A percentile compares a stretch with the other conserved stretches of the same genome.
phyloP scores from a whole-genome alignment of 495 filamentous ascomycete genomes.

The Halenospora varia region DNA sequence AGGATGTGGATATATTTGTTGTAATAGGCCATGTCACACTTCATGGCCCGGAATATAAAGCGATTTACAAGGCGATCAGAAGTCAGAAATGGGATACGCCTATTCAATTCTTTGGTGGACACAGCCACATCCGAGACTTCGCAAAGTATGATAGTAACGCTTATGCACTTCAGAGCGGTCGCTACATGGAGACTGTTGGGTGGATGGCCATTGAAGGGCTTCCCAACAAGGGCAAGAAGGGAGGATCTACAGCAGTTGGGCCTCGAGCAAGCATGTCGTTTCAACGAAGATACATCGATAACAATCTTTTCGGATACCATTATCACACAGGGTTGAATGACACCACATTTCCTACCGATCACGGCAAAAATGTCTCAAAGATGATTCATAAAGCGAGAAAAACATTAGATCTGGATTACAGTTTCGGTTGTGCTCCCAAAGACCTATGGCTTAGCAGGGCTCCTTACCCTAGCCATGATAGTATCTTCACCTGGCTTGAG shows the following conservation, averaged over 20 bases:
- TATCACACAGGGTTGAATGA: constrained; percentile 72
- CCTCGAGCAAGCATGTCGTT: constrained; percentile 47
- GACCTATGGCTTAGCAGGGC: constrained; percentile 76
- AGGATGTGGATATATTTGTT: constrained; percentile 84
- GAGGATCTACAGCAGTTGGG: constrained; percentile 16
- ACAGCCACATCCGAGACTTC: constrained; percentile 87
- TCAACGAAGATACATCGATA: constrained; percentile 85
- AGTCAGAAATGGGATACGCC: constrained; percentile 72
- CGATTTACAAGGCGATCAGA: constrained; percentile 76
- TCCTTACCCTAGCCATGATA: constrained; percentile 63
- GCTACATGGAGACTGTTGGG: constrained; percentile 97
- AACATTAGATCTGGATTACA: constrained; percentile 64
- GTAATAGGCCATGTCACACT: constrained; percentile 85
- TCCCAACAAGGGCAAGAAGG: constrained; percentile 27
- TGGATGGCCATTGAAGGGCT: constrained; percentile 86
- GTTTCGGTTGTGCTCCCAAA: constrained; percentile 78
- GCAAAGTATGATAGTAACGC: constrained; percentile 75
- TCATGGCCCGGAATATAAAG: constrained; percentile 69
- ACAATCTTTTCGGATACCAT: constrained; percentile 81
- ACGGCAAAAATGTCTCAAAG: constrained; percentile 68
- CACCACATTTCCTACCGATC: constrained; percentile 70
- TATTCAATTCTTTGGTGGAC: constrained; percentile 92
- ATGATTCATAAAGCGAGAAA: constrained; percentile 67
- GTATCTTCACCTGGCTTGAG: constrained; percentile 79
- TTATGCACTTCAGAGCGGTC: constrained; percentile 80